phyloP scores from a whole-genome alignment of 257 asterid genomes.

The Solanum chiquidenum region DNA sequence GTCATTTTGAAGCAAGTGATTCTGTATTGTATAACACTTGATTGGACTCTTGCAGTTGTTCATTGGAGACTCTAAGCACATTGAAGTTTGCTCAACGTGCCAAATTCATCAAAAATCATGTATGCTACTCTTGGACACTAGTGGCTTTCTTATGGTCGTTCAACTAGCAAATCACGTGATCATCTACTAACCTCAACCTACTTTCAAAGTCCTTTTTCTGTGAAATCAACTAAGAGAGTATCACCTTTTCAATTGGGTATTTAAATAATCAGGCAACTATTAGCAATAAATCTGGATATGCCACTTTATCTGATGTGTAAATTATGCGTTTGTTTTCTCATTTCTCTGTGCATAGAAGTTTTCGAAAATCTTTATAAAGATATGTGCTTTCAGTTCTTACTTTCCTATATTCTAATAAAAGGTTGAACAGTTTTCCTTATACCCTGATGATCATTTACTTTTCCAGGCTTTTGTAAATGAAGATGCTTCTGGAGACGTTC shows the following conservation, averaged over 20 bases:
- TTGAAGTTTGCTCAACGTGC: conserved; percentile 91
- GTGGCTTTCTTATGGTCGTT: background rate
- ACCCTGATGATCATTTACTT: background rate
- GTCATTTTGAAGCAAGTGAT: background rate
- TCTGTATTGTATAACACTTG: background rate
- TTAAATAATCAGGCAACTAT: background rate
- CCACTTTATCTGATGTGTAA: background rate
- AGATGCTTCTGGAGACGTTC: conserved; percentile 81
- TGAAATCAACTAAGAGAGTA: background rate
- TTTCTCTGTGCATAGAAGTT: background rate
- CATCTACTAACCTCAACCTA: background rate
- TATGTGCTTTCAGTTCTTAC: background rate
- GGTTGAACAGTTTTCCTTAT: background rate
- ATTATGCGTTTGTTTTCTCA: background rate
- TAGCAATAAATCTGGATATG: background rate
- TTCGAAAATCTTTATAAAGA: background rate
- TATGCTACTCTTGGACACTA: conserved; percentile 12
- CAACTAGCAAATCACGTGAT: background rate
- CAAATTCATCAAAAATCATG: conserved; percentile 73
- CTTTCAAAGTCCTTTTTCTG: background rate
- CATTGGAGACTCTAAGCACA: conserved; percentile 80
- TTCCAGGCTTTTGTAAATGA: conserved; percentile 74
- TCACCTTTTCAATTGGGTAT: background rate
- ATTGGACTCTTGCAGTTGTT: conserved; percentile 42
- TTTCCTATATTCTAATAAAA: background rate